Percentiles rank a stretch among this genome's conserved stretches.
Conservation (phyloP, 345 rosid species). For the Draba incana region DNA sequence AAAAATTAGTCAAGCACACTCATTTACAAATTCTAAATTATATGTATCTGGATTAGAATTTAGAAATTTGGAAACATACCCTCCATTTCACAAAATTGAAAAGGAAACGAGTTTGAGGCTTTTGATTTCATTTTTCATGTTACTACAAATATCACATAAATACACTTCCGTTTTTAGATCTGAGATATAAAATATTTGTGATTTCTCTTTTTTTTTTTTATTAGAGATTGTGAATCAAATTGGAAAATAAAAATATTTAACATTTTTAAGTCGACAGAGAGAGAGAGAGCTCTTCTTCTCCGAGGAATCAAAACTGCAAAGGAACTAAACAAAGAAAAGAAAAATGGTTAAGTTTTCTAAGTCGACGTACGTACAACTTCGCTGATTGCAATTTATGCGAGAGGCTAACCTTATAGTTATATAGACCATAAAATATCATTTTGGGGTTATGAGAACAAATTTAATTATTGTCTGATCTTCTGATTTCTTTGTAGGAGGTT, state of each 20-base stretch:
- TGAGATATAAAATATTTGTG: background rate
- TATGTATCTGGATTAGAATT: no score
- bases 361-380: background rate
- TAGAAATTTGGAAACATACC: background rate
- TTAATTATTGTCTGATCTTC: background rate
- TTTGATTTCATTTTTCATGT: background rate
- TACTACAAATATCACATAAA: conserved; percentile 1
- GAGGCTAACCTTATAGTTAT: background rate
- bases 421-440: background rate
- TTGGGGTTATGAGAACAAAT: background rate
- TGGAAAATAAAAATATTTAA: background rate
- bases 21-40: background rate
- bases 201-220: conserved; percentile 5
- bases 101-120: conserved; percentile 4
- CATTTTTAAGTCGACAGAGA: background rate
- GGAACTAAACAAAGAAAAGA: conserved; percentile 9
- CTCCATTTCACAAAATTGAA: background rate
- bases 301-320: conserved; percentile 22
- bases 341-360: background rate
- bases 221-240: background rate
- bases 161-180: background rate
- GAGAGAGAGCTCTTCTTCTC: background rate
- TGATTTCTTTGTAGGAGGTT: conserved; percentile 4
- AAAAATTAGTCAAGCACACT: no score
- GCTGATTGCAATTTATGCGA: background rate